Evolutionary conservation across 2,329 filamentous ascomycete genomes (phyloP), one percentile per base, ranked within the genome.

Genomic region (Aspergillus brasiliensis): DNA sequence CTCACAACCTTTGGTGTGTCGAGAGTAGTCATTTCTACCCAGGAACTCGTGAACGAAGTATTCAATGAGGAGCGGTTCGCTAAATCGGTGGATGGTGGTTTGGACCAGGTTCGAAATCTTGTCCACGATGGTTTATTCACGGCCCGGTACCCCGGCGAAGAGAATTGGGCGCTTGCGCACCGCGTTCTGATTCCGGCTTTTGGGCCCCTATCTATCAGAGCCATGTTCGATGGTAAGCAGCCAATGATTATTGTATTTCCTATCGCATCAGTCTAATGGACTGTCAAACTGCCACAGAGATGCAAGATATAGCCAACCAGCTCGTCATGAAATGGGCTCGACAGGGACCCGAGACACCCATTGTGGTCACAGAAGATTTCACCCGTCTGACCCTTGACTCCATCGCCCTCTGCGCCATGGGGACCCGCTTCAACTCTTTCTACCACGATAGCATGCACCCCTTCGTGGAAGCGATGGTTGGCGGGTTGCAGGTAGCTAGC

Each of bases 371-470:
- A 0, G 86, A 89, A 17, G 88, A 91, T 72, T 90, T 91, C 63
- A 91, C 89, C 2, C 83, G 89, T n/a, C 77, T 92, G 31, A 86
- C 89, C 0, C 81, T 92, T 2, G 90, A 92, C 70, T 89, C 88
- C 0, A 82, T 92, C 8, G 88, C 87, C 1, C 81, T 92, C 27
- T 89, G 88, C 71, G 80, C 85, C n/a, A 89, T 91, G 86, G 84
- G 84, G 38, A 88, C 82, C 60, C 86, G 89, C 17, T 92, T 92
- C 81, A 92, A 92, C 75, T 88, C 85, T 1, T 91, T 88, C 74
- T 92, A 92, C 69, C 81, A 81, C 27, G 84, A 90, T 13, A 80
- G 86, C 8, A 77, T 89, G 71, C 90, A 92, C 65, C 88, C 89
- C 0, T 92, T 92, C 66, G 81, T 91, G 40, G 73, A 81, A 47